These are phyloP conservation scores for Xylaria arbuscula DNA, from an alignment of 2,329 filamentous ascomycete genomes.

Conservation along the genomic window DNA sequence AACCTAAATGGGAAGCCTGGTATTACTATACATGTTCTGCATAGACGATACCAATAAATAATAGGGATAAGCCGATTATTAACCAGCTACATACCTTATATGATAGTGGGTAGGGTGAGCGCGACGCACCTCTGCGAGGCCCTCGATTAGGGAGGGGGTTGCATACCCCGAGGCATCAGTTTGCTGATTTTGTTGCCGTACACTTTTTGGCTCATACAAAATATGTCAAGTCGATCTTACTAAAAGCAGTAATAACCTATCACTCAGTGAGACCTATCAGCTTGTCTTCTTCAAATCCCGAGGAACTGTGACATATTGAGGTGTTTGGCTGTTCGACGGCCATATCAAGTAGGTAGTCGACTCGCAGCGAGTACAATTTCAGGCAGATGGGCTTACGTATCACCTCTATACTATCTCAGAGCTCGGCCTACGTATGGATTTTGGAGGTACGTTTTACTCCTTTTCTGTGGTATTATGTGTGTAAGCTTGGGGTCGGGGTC, in stretches of 20 bases:
- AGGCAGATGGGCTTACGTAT: neutral
- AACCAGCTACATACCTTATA: conserved; percentile 11
- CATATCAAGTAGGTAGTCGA: neutral
- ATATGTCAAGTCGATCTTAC: conserved; percentile 22
- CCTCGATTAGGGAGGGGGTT: conserved; percentile 5
- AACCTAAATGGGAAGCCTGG: neutral
- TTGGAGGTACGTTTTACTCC: neutral
- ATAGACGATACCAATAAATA: neutral
- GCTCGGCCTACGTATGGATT: neutral
- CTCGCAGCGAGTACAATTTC: neutral
- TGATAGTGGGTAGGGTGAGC: conserved; percentile 33
- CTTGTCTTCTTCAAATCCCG: conserved; percentile 30
- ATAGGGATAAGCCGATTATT: neutral
- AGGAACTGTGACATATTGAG: neutral
- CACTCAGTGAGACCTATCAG: neutral
- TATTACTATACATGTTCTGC: neutral
- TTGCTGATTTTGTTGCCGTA: conserved; percentile 4
- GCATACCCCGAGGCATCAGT: conserved; percentile 12
- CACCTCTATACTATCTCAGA: neutral
- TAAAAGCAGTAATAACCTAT: conserved; percentile 23
- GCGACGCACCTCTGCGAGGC: conserved; percentile 6
- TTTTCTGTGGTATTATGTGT: neutral
- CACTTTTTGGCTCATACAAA: conserved; percentile 3
- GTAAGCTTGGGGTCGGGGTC: no score
- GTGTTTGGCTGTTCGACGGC: neutral